Conservation (phyloP, 139 green algal genomes). For the Gonium pectorale region DNA sequence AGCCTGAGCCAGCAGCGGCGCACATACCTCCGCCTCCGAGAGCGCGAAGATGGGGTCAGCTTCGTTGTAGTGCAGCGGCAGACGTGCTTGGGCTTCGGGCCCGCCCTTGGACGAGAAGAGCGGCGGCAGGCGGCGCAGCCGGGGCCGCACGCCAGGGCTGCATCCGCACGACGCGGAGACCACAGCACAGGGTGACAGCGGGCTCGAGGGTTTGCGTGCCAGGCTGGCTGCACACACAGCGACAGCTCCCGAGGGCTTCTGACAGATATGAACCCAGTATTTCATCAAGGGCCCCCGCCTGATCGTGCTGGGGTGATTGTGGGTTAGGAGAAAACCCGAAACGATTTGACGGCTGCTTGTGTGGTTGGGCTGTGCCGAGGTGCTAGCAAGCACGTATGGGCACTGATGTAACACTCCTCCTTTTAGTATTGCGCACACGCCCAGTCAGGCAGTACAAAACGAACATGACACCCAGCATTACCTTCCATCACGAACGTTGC, state of each 20-base stretch:
- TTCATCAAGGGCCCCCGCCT: no score
- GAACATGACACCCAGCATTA: no score
- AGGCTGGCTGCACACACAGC: no score
- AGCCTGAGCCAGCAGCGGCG: neutral
- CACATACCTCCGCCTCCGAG: slow-evolving; percentile 1
- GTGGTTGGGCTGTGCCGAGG: neutral
- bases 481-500: no score
- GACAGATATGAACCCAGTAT: no score
- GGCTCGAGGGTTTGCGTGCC: no score
- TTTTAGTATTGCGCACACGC: no score
- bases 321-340: neutral
- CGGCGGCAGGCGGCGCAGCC: neutral
- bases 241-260: no score
- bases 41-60: slow-evolving; percentile 4
- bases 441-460: no score
- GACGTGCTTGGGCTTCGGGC: neutral
- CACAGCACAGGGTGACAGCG: no score
- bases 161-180: neutral
- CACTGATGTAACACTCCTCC: no score
- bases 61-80: slow-evolving; percentile 13
- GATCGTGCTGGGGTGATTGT: no score
- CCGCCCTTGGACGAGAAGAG: neutral
- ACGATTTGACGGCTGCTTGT: neutral
- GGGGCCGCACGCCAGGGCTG: neutral
- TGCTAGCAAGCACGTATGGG: neutral